phyloP scores from a whole-genome alignment of 2,329 filamentous ascomycete genomes.

The Aspergillus puulaauensis region DNA sequence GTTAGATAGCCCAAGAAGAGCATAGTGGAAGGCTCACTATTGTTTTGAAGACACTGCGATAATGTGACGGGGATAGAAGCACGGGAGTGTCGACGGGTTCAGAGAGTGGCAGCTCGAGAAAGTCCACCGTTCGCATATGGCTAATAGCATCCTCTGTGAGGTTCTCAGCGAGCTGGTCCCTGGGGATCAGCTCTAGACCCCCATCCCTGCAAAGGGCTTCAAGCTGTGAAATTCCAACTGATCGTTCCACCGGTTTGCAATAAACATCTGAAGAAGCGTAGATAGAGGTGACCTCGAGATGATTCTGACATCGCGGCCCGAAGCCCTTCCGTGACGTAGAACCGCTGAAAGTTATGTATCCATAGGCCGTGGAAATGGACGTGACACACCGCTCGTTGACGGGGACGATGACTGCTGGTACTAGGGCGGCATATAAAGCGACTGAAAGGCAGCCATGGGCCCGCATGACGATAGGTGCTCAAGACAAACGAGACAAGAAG shows the following conservation, averaged over 20 bases:
- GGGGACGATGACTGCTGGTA: slow-evolving; percentile 13
- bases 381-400: slow-evolving; percentile 33
- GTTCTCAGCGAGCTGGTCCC: slow-evolving; percentile 29
- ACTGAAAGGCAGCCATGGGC: slow-evolving; percentile 18
- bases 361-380: slow-evolving; percentile 31
- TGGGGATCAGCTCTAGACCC: slow-evolving; percentile 25
- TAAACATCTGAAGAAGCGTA: slow-evolving; percentile 37
- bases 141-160: slow-evolving; percentile 35
- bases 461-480: slow-evolving; percentile 16
- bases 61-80: slow-evolving; percentile 33
- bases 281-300: slow-evolving; percentile 33
- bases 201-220: slow-evolving; percentile 23
- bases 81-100: slow-evolving; percentile 26
- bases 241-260: slow-evolving; percentile 27
- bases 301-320: slow-evolving; percentile 33
- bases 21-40: slow-evolving; percentile 25
- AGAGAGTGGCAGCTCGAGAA: slow-evolving; percentile 24
- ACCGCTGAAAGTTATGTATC: slow-evolving; percentile 32
- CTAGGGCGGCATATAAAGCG: slow-evolving; percentile 7
- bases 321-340: slow-evolving; percentile 19
- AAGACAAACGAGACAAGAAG: background rate
- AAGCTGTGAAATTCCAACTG: slow-evolving; percentile 23
- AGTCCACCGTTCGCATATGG: slow-evolving; percentile 34
- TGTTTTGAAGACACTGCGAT: slow-evolving; percentile 29
- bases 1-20: background rate